Percentiles rank a stretch among this genome's conserved stretches.
Conservation (phyloP, 2,329 filamentous ascomycete species). For the Fusarium piperis region DNA sequence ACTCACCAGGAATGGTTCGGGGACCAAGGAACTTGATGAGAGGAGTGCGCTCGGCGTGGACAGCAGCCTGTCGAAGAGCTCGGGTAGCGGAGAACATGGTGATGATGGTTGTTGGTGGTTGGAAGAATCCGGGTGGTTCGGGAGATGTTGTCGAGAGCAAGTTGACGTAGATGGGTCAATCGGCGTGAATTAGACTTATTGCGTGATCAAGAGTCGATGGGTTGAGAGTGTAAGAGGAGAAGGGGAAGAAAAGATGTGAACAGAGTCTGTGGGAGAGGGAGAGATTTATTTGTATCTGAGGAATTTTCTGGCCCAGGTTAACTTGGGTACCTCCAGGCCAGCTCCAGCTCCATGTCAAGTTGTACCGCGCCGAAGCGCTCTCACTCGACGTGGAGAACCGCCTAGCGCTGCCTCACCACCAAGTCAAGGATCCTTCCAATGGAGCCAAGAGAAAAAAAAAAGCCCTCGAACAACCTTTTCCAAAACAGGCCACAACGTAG, state of each 20-base stretch:
- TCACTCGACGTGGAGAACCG: constrained; percentile 1
- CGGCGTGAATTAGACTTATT: background rate
- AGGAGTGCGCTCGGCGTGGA: constrained; percentile 68
- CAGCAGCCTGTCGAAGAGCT: constrained; percentile 67
- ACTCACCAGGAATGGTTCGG: constrained; percentile 67
- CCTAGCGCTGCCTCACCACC: constrained; percentile 9
- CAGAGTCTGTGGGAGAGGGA: constrained; percentile 27
- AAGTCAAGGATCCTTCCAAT: constrained; percentile 26
- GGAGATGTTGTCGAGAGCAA: constrained; percentile 16
- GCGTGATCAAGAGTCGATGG: background rate
- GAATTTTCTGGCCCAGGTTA: constrained; percentile 35
- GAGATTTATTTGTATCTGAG: constrained; percentile 41
- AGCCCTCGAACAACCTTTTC: constrained; percentile 4
- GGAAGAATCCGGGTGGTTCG: constrained; percentile 15
- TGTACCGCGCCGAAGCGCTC: constrained; percentile 34
- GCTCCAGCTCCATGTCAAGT: background rate
- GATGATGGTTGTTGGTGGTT: constrained; percentile 16
- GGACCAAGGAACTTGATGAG: constrained; percentile 71
- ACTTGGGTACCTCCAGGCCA: too few species aligned
- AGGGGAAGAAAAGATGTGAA: background rate
- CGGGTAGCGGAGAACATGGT: constrained; percentile 66
- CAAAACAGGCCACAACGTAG: constrained; percentile 34
- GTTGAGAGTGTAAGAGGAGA: constrained; percentile 17
- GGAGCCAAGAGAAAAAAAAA: constrained; percentile 19
- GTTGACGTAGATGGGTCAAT: background rate